These are phyloP conservation scores for Sugiyamaella chiloensis DNA, from an alignment of 805 yeast species.

Conservation along the genomic window DNA sequence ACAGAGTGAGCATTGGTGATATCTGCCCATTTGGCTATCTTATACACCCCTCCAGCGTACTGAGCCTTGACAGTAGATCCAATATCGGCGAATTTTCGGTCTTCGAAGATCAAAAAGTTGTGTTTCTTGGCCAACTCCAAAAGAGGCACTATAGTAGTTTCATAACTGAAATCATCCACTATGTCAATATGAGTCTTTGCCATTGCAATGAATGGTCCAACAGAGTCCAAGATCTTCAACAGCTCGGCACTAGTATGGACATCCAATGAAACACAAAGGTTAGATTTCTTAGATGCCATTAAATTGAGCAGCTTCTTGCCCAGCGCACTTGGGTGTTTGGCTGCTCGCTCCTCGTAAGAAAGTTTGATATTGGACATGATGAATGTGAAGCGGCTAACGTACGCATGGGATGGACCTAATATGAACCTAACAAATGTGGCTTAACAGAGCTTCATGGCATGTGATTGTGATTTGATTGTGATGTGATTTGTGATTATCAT, in stretches of 20 bases:
- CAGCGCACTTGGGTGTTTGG: slow-evolving; percentile 67
- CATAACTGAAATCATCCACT: slow-evolving; percentile 81
- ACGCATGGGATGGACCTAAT: no score
- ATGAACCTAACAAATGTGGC: no score
- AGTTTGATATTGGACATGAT: slow-evolving; percentile 13
- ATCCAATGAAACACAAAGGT: slow-evolving; percentile 92
- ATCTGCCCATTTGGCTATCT: slow-evolving; percentile 92
- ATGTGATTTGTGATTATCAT: no score
- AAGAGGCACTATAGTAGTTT: slow-evolving; percentile 73
- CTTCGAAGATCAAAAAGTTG: slow-evolving; percentile 90
- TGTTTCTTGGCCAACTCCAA: slow-evolving; percentile 71
- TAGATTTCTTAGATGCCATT: slow-evolving; percentile 78
- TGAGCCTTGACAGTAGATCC: slow-evolving; percentile 97
- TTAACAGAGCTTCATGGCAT: no score
- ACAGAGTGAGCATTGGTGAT: slow-evolving; percentile 97
- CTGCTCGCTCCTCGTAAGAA: slow-evolving; percentile 68
- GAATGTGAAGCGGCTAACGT: no score
- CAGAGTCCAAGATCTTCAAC: slow-evolving; percentile 62
- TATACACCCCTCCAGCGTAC: slow-evolving; percentile 84
- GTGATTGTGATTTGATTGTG: no score
- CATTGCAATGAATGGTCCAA: slow-evolving; percentile 90
- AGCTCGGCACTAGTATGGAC: slow-evolving; percentile 78
- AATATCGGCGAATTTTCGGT: slow-evolving; percentile 96
- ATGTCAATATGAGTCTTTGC: slow-evolving; percentile 95
- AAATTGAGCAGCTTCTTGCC: slow-evolving; percentile 70